A percentile compares a stretch with the other conserved stretches of the same genome.
Conservation (phyloP, 371 early-diverging fungal genomes). For the Mucor ambiguus region DNA sequence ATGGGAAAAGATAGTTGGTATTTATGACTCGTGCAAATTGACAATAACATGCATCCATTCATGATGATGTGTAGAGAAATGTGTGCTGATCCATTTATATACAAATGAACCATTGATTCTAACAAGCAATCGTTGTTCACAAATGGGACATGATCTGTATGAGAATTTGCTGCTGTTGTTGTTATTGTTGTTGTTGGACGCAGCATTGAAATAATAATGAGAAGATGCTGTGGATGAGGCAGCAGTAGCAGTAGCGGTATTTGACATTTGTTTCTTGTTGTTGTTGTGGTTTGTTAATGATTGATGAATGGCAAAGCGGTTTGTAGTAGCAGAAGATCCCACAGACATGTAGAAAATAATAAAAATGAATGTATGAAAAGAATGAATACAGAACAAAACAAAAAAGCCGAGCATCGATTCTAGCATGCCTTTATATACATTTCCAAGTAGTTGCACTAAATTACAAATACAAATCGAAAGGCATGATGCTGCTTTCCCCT, state of each 20-base stretch:
- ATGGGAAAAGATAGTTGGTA: not conserved
- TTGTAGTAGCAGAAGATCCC: constrained; percentile 5
- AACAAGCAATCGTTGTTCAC: constrained; percentile 44
- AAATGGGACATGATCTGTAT: constrained; percentile 52
- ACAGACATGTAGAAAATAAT: constrained; percentile 6
- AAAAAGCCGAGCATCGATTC: not conserved
- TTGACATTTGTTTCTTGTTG: not conserved
- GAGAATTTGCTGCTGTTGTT: constrained; percentile 17
- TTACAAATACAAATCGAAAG: constrained; percentile 1
- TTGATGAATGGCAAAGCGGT: constrained; percentile 6
- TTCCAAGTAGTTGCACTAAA: not conserved
- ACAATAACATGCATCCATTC: constrained; percentile 55
- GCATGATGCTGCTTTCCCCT: constrained; percentile 6
- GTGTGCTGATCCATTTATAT: constrained; percentile 51
- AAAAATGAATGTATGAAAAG: not conserved
- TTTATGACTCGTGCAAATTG: constrained; percentile 32
- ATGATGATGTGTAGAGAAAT: constrained; percentile 49
- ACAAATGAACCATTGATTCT: constrained; percentile 51
- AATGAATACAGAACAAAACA: not conserved
- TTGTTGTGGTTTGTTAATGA: constrained; percentile 8
- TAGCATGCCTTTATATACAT: not conserved
- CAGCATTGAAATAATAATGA: not conserved
- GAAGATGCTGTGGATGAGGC: not conserved
- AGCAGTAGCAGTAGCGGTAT: not conserved
- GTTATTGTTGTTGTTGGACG: not conserved